A percentile compares a stretch with the other conserved stretches of the same genome.
These are phyloP conservation scores for Cajanus cajan DNA, from an alignment of 306 rosid genomes.

Conservation along the genomic window DNA sequence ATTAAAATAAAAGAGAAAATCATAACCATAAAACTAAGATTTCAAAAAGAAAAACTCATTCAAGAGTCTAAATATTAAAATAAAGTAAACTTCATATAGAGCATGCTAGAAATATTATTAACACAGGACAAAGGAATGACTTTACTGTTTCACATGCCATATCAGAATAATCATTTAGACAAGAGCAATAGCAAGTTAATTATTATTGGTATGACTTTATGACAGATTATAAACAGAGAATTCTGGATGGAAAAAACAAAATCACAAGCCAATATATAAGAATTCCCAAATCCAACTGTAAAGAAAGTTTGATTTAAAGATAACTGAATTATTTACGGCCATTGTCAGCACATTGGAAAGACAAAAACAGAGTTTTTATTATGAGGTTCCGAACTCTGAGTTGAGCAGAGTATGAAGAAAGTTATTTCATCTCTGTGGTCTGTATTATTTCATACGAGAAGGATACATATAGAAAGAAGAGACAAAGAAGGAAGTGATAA, in stretches of 20 bases:
- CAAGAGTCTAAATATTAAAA: conserved; percentile 16
- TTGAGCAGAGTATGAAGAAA: not conserved
- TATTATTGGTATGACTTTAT: not conserved
- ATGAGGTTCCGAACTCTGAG: not conserved
- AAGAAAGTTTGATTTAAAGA: not conserved
- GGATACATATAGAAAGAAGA: not conserved
- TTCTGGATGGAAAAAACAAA: not conserved
- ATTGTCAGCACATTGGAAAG: not conserved
- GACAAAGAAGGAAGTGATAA: not conserved
- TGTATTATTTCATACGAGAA: not conserved
- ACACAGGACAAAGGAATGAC: not conserved
- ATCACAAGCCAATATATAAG: not conserved
- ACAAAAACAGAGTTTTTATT: not conserved
- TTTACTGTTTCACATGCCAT: not conserved
- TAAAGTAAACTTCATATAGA: conserved; percentile 7
- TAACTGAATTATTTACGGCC: not conserved
- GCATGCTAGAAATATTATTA: not conserved
- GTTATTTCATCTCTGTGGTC: not conserved
- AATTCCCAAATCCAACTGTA: conserved; percentile 15
- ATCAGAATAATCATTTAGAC: not conserved
- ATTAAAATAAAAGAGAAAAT: conserved; percentile 15
- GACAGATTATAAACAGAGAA: conserved; percentile 1
- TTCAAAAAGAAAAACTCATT: not conserved
- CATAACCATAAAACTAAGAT: not conserved
- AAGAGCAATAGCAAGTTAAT: not conserved